Base-by-base conservation (phyloP, 2,329 filamentous ascomycete genomes). In the Cercospora canescens region DNA sequence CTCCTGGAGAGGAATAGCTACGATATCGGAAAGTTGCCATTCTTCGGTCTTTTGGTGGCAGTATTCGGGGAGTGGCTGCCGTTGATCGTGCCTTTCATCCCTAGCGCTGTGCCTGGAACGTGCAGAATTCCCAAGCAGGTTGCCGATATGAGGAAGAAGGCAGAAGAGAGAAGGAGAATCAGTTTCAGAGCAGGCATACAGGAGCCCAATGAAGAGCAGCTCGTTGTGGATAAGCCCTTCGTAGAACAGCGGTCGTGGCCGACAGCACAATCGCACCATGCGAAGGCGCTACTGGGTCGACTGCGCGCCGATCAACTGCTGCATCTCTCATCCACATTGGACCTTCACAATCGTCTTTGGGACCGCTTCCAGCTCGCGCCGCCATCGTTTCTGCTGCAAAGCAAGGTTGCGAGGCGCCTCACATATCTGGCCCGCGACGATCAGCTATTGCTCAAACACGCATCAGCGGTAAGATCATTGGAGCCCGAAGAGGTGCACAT, bases 11-110 rank as follows among this genome's bases (percentile, higher is more conserved):
- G 94, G 65, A 89, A 88, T 48, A 81, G 83, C 48, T 86, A 91
- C 73, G 95, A 98, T 77, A 80, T 92, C 54, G 81, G 87, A n/a
- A 89, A 93, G 26, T 83, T 97, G 60, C 92, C 94, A 0, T 78
- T 91, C 1, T 97, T 99, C 76, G 89, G 83, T 0, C 67, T 96
- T 3, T 81, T 97, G 58, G 83, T 97, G 6, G 73, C 94, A 1
- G 69, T 96, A 16, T 92, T 91, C 76, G 94, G 93, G 28, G 94
- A 98, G 79, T 90, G 96, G 80, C 92, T 94, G 1, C 93, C 94
- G 0, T 75, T 98, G 6, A 79, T 96, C 6, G 90, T 96, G 1
- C 81, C 93, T 6, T 86, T 88, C 34, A 81, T 96, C 28, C 86
- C 86, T 0, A 88, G 89, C 21, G 82, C 93, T 24, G 91, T 96